Conservation (phyloP, 345 rosid species). For the Lepidium sativum region DNA sequence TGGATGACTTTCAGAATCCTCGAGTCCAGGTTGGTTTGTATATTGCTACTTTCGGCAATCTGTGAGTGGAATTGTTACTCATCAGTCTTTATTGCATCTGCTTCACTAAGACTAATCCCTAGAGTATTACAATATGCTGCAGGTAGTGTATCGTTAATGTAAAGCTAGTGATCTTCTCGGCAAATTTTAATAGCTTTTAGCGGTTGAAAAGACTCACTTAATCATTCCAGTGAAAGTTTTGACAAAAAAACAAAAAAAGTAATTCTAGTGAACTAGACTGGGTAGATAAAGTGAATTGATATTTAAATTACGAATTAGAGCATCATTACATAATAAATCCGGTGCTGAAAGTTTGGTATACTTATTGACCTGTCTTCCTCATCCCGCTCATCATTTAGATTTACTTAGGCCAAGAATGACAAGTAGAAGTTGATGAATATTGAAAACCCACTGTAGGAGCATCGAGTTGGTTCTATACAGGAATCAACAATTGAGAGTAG, state of each 20-base stretch:
- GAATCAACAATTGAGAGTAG: neutral
- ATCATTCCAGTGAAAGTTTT: neutral
- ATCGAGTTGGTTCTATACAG: neutral
- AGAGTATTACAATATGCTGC: neutral
- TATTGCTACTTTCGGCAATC: neutral
- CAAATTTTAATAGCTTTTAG: neutral
- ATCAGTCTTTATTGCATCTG: neutral
- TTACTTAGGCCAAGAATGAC: neutral
- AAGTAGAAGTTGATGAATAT: neutral
- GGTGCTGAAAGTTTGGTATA: neutral
- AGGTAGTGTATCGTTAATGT: neutral
- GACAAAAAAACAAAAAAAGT: too few species aligned
- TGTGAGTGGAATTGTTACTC: neutral
- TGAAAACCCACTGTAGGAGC: neutral
- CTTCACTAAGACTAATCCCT: neutral
- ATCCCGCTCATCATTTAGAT: neutral
- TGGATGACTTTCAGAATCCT: conserved; percentile 70
- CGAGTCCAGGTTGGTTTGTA: conserved; percentile 63
- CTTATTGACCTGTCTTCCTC: neutral
- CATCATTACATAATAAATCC: neutral
- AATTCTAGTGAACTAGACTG: neutral
- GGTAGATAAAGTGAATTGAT: neutral
- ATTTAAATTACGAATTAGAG: neutral
- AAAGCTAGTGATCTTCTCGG: neutral
- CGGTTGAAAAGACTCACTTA: neutral